phyloP scores from a whole-genome alignment of 2,329 filamentous ascomycete species.

The Aspergillus terreus region DNA sequence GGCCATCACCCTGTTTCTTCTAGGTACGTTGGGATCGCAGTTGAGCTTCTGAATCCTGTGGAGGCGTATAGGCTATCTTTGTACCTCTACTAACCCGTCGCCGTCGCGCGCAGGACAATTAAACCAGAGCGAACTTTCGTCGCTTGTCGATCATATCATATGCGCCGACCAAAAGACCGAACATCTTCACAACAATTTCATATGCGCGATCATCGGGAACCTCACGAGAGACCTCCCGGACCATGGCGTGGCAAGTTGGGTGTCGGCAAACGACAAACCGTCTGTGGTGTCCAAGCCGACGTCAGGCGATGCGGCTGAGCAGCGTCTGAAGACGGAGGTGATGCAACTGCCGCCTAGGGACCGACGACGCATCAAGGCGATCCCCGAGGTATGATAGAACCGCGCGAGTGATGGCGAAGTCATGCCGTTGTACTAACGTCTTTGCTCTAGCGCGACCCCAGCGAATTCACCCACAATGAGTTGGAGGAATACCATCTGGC shows the following conservation, averaged over 20 bases:
- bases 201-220: constrained; percentile 58
- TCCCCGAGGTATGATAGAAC: constrained; percentile 43
- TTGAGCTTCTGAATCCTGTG: background rate
- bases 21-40: constrained; percentile 43
- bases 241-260: constrained; percentile 61
- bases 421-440: constrained; percentile 5
- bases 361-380: constrained; percentile 55
- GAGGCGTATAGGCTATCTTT: constrained; percentile 13
- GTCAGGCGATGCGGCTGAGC: constrained; percentile 59
- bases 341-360: constrained; percentile 61
- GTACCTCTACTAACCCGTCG: constrained; percentile 7
- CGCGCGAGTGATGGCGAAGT: background rate
- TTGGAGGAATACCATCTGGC: constrained; percentile 44
- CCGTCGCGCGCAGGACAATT: constrained; percentile 45
- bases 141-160: constrained; percentile 54
- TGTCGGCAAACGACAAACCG: constrained; percentile 57
- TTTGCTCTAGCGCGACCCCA: constrained; percentile 32
- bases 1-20: constrained; percentile 53
- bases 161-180: constrained; percentile 50
- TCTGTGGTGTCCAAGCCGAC: constrained; percentile 47
- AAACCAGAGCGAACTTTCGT: constrained; percentile 59
- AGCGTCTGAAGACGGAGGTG: constrained; percentile 60
- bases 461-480: constrained; percentile 28
- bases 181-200: constrained; percentile 60
- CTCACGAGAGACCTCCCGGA: constrained; percentile 58